These are phyloP conservation scores for Neolentinus lepideus DNA, from an alignment of 1,284 basidiomycete species.

Conservation along the genomic window DNA sequence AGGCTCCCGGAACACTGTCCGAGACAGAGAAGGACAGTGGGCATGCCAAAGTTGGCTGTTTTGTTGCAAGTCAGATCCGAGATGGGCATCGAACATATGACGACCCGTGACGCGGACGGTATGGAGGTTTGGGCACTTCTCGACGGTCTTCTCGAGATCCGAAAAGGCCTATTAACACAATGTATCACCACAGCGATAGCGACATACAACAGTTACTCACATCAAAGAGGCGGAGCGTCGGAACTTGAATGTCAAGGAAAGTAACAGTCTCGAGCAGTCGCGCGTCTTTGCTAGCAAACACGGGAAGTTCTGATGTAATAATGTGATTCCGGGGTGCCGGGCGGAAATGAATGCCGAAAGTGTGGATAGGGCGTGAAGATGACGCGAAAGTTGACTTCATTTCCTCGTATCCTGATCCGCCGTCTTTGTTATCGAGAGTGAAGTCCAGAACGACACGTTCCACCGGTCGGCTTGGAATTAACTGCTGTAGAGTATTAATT, in stretches of 20 bases:
- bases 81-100: neutral
- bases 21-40: neutral
- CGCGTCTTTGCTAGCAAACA: neutral
- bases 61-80: neutral
- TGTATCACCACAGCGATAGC: neutral
- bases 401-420: neutral
- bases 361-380: neutral
- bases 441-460: neutral
- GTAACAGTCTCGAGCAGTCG: neutral
- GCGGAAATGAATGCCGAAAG: neutral
- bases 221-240: neutral
- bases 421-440: constrained; percentile 1
- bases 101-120: neutral
- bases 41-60: neutral
- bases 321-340: neutral
- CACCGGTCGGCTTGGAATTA: neutral
- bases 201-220: neutral
- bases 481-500: neutral
- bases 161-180: neutral
- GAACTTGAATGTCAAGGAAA: neutral
- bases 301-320: neutral
- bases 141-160: neutral
- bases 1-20: neutral
- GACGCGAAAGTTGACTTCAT: neutral
- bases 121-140: neutral